A percentile compares a stretch with the other conserved stretches of the same genome.
These are phyloP conservation scores for Dissophora globulifera DNA, from an alignment of 192 early-diverging fungal species.

Conservation along the genomic window DNA sequence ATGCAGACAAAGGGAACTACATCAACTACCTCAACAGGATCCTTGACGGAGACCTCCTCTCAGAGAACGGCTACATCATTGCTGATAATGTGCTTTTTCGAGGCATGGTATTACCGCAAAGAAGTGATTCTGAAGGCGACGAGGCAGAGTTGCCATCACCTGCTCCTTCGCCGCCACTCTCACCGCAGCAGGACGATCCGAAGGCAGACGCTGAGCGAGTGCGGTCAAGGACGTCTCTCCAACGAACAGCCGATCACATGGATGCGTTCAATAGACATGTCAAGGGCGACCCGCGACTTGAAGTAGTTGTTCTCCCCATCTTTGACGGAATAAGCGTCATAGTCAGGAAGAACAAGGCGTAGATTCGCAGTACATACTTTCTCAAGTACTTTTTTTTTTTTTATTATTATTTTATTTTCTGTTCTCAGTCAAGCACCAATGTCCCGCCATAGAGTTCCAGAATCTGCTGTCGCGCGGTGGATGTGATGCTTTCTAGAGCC, in stretches of 20 bases:
- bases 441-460: constrained; percentile 17
- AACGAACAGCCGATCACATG: constrained; percentile 52
- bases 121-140: background rate
- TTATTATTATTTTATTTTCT: background rate
- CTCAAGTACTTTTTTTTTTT: no score
- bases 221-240: background rate
- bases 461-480: constrained; percentile 1
- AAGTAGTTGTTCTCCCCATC: constrained; percentile 67
- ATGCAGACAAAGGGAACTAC: constrained; percentile 79
- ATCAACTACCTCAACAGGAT: constrained; percentile 70
- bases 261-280: constrained; percentile 75
- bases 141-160: no score
- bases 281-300: constrained; percentile 63
- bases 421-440: constrained; percentile 16
- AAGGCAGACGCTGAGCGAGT: background rate
- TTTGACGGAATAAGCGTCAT: constrained; percentile 70
- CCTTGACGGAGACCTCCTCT: constrained; percentile 68
- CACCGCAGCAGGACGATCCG: constrained; percentile 4
- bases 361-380: no score
- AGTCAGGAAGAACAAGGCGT: constrained; percentile 30
- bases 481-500: background rate
- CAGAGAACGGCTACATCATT: constrained; percentile 68
- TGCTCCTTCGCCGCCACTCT: background rate
- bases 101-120: constrained; percentile 11
- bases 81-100: constrained; percentile 67